A percentile compares a stretch with the other conserved stretches of the same genome.
Evolutionary conservation across 106 monocot species (phyloP).

Genomic region (Dendrobium huoshanense): DNA sequence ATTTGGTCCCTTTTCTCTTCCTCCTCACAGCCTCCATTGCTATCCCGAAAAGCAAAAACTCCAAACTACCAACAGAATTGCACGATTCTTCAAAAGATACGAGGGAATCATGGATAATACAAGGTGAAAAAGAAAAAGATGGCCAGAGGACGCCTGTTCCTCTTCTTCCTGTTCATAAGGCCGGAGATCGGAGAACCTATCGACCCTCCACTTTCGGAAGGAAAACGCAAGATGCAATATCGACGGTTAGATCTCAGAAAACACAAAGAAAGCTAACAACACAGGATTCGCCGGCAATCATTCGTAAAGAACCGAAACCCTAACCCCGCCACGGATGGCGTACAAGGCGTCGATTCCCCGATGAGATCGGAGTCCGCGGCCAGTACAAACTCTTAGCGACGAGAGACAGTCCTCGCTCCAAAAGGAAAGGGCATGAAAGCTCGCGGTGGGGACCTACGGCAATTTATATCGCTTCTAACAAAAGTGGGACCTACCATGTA

Average conservation of each 20-base stretch:
- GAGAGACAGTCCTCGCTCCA: not conserved
- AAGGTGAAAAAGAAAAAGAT: too few relatives aligned
- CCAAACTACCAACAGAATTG: not conserved
- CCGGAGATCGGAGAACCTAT: not conserved
- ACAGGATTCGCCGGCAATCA: not conserved
- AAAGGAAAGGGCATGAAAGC: not conserved
- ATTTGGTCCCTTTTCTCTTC: conserved; percentile 38
- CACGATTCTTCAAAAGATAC: not conserved
- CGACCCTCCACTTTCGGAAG: not conserved
- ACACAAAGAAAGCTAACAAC: not conserved
- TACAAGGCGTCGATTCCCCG: not conserved
- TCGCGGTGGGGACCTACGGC: not conserved
- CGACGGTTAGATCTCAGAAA: not conserved
- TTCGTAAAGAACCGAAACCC: not conserved
- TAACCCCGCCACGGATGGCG: not conserved
- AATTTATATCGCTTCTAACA: not conserved
- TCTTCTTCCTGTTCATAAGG: conserved; percentile 3
- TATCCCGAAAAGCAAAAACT: not conserved
- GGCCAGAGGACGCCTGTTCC: conserved; percentile 6
- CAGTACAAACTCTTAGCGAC: not conserved
- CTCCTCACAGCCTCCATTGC: conserved; percentile 29
- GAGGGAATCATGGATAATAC: not conserved
- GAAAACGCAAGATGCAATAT: conserved; percentile 3
- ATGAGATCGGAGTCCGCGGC: not conserved
- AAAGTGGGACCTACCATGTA: not conserved